Conservation (phyloP, 345 rosid genomes). For the Noccaea bulbosa region DNA sequence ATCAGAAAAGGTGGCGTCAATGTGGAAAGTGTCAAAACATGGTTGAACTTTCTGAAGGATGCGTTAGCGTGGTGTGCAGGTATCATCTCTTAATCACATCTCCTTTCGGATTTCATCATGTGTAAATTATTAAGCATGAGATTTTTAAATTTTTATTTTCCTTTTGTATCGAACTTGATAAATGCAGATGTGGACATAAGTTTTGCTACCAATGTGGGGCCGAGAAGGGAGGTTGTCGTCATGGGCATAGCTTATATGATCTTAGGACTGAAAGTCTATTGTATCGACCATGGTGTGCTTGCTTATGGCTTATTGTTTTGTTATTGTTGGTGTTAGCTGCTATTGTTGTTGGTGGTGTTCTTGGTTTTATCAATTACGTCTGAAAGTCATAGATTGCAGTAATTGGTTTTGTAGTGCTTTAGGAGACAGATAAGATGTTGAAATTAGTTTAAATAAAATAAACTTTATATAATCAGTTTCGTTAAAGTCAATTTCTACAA, state of each 20-base stretch:
- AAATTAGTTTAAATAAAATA: too few relatives aligned
- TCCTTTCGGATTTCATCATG: too few relatives aligned
- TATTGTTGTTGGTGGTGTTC: neutral
- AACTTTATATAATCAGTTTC: too few relatives aligned
- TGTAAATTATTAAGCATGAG: neutral
- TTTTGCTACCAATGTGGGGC: neutral
- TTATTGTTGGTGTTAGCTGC: neutral
- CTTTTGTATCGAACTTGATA: neutral
- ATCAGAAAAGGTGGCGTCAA: slow-evolving; percentile 4
- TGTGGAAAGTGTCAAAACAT: neutral
- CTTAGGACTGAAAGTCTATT: neutral
- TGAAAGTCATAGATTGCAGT: neutral
- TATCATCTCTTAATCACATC: neutral
- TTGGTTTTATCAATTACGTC: too few relatives aligned
- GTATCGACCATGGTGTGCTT: neutral
- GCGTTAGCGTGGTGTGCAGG: neutral
- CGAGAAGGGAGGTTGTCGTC: neutral
- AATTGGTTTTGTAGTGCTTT: too few relatives aligned
- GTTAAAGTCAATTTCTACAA: too few relatives aligned
- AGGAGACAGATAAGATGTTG: too few relatives aligned
- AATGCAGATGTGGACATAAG: neutral
- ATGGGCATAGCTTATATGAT: neutral
- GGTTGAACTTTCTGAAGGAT: neutral
- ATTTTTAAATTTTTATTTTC: too few relatives aligned
- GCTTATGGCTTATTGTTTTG: neutral